Base-by-base conservation (phyloP, 768 basidiomycete genomes). In the Pleurotus ostreatus region DNA sequence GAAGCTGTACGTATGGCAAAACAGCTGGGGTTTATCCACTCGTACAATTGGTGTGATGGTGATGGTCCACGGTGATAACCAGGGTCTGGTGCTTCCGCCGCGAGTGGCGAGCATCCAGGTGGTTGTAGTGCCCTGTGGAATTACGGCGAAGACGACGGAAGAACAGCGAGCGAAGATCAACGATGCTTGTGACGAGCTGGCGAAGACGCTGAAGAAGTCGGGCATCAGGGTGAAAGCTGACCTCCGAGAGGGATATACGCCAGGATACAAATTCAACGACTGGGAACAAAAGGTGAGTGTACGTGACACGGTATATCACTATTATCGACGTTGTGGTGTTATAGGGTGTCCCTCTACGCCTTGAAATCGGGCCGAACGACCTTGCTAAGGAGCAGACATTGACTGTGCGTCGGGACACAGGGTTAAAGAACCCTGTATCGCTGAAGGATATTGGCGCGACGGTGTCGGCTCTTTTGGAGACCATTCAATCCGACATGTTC, bases 191-290 rank as follows among this genome's bases (percentile, higher is more conserved):
- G 84, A 87, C 45, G 83, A 86, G 58, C 80, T 97, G 57, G 92
- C 89, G 38, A 76, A 79, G 67, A 80, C 74, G 20, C 74, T 99
- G 60, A 81, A 84, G 70, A 84, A 84, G 63, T 78, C 78, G 5
- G 94, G 84, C 46, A 70, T 98, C 60, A 79, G 90, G 60, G 91
- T 92, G 34, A 92, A 88, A 71, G 92, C 92, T 1, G 97, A 99
- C 75, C 75, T 94, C 59, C 77, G 96, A 57, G 97, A 98, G 3
- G 94, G 91, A 6, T 97, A 98, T 71, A 98, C 96, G 26, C 97
- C 97, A 7, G 97, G 97, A 26, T 98, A 89, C 77, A 99, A 99
- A 75, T 99, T 97, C 78, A 97, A 98, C 68, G 93, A 98, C 65
- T 98, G 96, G 94, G 97, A 99, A 76, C 89, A 98, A 73, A 92